phyloP scores from a whole-genome alignment of 2,329 filamentous ascomycete species.

The Emmonsiellopsis sp. region DNA sequence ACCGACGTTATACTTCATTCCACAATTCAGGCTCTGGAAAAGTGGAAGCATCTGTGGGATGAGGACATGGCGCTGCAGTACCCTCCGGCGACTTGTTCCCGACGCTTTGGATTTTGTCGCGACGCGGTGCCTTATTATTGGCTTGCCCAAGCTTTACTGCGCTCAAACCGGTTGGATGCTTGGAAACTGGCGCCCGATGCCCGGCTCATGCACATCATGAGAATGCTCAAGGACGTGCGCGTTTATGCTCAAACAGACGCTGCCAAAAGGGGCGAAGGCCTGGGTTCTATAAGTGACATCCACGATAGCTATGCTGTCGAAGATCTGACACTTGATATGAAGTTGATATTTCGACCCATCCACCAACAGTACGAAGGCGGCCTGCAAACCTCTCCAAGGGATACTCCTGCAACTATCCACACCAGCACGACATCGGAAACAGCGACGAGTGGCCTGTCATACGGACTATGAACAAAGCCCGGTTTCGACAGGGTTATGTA shows the following conservation, averaged over 20 bases:
- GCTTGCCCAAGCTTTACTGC: constrained; percentile 57
- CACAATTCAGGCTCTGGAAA: constrained; percentile 49
- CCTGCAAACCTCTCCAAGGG: background rate
- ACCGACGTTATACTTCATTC: constrained; percentile 39
- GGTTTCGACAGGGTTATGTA: too few species aligned
- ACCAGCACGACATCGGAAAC: background rate
- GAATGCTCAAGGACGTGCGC: constrained; percentile 51
- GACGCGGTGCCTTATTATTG: constrained; percentile 67
- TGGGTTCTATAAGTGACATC: constrained; percentile 59
- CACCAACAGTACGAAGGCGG: background rate
- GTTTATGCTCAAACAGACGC: constrained; percentile 54
- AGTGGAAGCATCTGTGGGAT: constrained; percentile 66
- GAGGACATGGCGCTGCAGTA: constrained; percentile 60
- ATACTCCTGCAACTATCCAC: background rate
- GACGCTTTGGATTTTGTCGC: constrained; percentile 59
- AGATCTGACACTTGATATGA: constrained; percentile 61
- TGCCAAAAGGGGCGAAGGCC: constrained; percentile 55
- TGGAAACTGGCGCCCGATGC: constrained; percentile 49
- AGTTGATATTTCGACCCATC: constrained; percentile 56
- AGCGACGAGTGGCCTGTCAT: background rate
- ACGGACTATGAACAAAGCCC: background rate
- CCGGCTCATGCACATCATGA: constrained; percentile 52
- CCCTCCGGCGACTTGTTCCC: constrained; percentile 41
- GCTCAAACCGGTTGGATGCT: constrained; percentile 46
- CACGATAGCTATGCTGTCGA: constrained; percentile 56